Base-by-base conservation (phyloP, 2,329 filamentous ascomycete genomes). In the Penicillium sp. region DNA sequence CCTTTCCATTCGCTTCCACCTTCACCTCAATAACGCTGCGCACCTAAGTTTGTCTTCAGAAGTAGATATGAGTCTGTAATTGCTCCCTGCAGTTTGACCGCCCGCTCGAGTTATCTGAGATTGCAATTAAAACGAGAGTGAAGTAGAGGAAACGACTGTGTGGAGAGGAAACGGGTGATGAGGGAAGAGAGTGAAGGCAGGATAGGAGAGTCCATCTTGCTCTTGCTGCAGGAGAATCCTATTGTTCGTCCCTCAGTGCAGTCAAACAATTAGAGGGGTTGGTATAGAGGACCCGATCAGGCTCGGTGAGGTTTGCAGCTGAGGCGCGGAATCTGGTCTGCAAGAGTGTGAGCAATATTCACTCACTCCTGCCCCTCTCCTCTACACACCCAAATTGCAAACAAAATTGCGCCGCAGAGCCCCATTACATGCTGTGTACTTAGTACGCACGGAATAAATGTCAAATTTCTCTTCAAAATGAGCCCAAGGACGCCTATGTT, bases 191-290 rank as follows among this genome's bases (percentile, higher is more conserved):
- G 35, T 41, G 26, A 49, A 47, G 54, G 31, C 19, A 49, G 19
- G 9, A 54, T 55, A 51, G 59, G 29, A 11, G 45, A 56, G 38
- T 35, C 49, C 52, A 51, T 62, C 44, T 48, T 21, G 54, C 19
- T 19, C 44, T 48, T 21, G 54, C 19, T 19, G 13, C 21, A 31
- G 7, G 7, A 50, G 21, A 49, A 45, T 31, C 13, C 55, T 53
- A 51, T 60, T 57, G 65, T 66, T 56, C 55, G 60, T 58, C 46
- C 17, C 30, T 35, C 23, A 7, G 21, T 35, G 48, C 21, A 8
- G n/a, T 47, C 45, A 7, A 45, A 64, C 58, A 64, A 67, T 64
- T 61, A n/a, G 50, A 49, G 66, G 13, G 66, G 66, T 55, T 66
- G 66, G 64, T 60, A 61, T 65, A 59, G 59, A 60, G 41, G 44